These are phyloP conservation scores for Diaporthe velutina DNA, from an alignment of 2,329 filamentous ascomycete species.

Conservation along the genomic window DNA sequence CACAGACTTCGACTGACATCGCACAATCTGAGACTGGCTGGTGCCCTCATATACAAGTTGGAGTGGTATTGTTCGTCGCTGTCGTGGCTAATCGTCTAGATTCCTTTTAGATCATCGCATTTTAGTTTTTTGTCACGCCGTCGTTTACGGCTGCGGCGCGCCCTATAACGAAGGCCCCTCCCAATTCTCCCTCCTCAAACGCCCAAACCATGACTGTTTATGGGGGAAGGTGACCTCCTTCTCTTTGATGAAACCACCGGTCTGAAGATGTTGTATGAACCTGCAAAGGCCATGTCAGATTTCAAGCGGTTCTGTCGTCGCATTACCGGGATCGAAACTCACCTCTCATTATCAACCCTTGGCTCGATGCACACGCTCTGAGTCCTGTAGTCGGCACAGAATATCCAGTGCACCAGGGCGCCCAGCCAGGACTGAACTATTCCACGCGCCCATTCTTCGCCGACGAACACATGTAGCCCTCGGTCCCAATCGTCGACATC, in stretches of 20 bases:
- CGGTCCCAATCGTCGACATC: slow-evolving; percentile 85
- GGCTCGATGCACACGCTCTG: slow-evolving; percentile 89
- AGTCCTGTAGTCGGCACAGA: slow-evolving; percentile 82
- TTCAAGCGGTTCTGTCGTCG: not conserved
- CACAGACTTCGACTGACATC: not conserved
- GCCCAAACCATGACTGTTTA: slow-evolving; percentile 91
- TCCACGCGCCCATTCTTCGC: slow-evolving; percentile 92
- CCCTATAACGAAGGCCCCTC: slow-evolving; percentile 72
- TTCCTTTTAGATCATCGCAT: not conserved
- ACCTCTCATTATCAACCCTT: slow-evolving; percentile 91
- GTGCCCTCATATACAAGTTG: not conserved
- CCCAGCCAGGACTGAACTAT: slow-evolving; percentile 86
- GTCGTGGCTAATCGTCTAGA: not conserved
- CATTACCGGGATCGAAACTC: slow-evolving; percentile 48
- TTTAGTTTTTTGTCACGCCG: not conserved
- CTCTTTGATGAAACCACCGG: slow-evolving; percentile 86
- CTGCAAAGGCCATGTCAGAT: slow-evolving; percentile 54
- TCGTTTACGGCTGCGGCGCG: not conserved
- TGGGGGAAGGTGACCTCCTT: slow-evolving; percentile 89
- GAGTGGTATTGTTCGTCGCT: not conserved
- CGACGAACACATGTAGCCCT: slow-evolving; percentile 89
- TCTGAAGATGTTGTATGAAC: slow-evolving; percentile 77
- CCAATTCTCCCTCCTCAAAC: slow-evolving; percentile 84
- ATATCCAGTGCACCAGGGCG: slow-evolving; percentile 88
- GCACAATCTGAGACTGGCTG: not conserved